Evolutionary conservation across 805 yeast species (phyloP).

Genomic region (Kluyveromyces starmeri): DNA sequence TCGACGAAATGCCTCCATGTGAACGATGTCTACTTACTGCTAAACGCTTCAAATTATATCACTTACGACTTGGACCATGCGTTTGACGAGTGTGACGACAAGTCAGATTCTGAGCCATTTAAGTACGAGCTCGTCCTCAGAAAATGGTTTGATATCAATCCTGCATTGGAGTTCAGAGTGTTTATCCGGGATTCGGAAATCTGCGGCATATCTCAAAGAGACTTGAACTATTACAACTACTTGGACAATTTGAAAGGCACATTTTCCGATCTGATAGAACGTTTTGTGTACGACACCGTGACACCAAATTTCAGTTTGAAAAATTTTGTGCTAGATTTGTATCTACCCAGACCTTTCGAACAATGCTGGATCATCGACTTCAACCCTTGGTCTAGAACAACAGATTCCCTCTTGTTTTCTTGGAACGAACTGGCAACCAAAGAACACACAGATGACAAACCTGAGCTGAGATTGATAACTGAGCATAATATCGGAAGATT

Average conservation of each 20-base stretch:
- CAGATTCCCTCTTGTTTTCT: constrained; percentile 70
- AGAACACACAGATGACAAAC: constrained; percentile 13
- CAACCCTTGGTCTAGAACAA: constrained; percentile 72
- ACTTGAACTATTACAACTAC: constrained; percentile 72
- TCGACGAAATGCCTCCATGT: constrained; percentile 62
- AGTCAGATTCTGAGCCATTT: constrained; percentile 23
- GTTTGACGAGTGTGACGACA: constrained; percentile 41
- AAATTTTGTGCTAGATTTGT: constrained; percentile 68
- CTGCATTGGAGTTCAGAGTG: constrained; percentile 85
- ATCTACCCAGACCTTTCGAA: constrained; percentile 65
- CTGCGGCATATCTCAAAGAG: constrained; percentile 77
- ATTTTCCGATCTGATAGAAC: constrained; percentile 40
- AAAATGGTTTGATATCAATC: constrained; percentile 76
- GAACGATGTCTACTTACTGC: constrained; percentile 67
- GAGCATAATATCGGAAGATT: constrained; percentile 67
- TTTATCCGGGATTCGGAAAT: constrained; percentile 60
- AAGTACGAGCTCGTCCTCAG: constrained; percentile 63
- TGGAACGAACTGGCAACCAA: constrained; percentile 67
- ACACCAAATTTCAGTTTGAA: constrained; percentile 43
- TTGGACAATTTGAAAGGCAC: constrained; percentile 43
- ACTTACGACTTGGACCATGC: constrained; percentile 76
- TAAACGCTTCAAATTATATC: constrained; percentile 83
- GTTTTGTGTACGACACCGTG: constrained; percentile 44
- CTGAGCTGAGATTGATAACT: constrained; percentile 51
- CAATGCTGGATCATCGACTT: constrained; percentile 69